Percentiles rank a stretch among this genome's conserved stretches.
Evolutionary conservation across 2,329 filamentous ascomycete genomes (phyloP).

Genomic region (Sarocladium brachiariae): DNA sequence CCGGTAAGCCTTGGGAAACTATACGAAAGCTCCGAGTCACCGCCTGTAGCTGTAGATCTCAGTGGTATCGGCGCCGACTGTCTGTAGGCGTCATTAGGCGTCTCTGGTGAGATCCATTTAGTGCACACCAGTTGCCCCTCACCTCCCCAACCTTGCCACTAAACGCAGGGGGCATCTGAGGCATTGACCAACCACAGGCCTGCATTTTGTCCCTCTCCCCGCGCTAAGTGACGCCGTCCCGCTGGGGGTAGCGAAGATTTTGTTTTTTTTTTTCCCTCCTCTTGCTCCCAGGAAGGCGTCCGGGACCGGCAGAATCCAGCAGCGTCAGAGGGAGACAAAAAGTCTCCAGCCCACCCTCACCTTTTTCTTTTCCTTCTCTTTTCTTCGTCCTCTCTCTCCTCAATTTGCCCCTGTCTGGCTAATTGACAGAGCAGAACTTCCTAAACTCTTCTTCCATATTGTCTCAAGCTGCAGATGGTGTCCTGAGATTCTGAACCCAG

Average conservation of each 20-base stretch:
- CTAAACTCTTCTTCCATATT: background rate
- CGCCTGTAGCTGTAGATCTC: background rate
- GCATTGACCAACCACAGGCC: constrained; percentile 1
- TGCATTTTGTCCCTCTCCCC: background rate
- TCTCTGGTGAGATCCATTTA: background rate
- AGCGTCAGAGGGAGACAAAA: constrained; percentile 8
- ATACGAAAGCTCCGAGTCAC: background rate
- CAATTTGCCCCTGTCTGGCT: constrained; percentile 8
- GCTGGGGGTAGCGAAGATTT: constrained; percentile 1
- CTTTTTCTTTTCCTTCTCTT: constrained; percentile 9
- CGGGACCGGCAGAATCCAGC: constrained; percentile 5
- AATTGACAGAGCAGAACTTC: constrained; percentile 1
- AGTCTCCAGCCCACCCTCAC: constrained; percentile 9
- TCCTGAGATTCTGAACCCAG: constrained; percentile 1
- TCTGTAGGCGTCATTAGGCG: background rate
- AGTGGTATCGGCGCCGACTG: background rate
- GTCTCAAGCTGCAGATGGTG: constrained; percentile 3
- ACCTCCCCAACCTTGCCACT: background rate
- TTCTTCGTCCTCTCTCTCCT: constrained; percentile 11
- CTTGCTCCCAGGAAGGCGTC: no score
- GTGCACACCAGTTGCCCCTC: background rate
- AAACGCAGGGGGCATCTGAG: background rate
- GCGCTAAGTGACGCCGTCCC: constrained; percentile 7
- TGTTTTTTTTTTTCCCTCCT: no score
- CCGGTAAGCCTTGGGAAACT: no score